These are phyloP conservation scores for Phytophthora ramorum DNA, from an alignment of 352 stramenopile genomes.

Conservation along the genomic window DNA sequence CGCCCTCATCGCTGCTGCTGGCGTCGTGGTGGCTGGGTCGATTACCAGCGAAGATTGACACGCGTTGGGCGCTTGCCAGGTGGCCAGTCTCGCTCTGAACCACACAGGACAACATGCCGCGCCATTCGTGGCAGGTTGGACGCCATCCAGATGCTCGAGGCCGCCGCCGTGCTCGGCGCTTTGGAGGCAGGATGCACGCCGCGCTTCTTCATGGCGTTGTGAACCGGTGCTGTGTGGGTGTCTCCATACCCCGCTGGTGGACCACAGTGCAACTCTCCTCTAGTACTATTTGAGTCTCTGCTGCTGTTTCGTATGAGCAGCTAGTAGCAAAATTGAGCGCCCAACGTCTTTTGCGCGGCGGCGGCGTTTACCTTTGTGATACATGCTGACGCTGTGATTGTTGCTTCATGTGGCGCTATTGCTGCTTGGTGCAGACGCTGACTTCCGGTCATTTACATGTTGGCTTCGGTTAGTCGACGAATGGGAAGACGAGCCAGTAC, in stretches of 20 bases:
- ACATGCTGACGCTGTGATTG: too few relatives aligned
- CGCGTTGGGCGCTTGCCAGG: neutral
- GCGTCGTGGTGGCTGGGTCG: too few relatives aligned
- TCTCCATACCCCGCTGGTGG: conserved; percentile 2
- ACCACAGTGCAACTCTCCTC: conserved; percentile 6
- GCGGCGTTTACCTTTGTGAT: neutral
- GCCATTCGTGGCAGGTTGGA: conserved; percentile 21
- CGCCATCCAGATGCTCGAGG: conserved; percentile 11
- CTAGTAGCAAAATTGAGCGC: neutral
- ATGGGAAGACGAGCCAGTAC: conserved; percentile 18
- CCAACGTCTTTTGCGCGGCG: neutral
- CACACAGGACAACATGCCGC: conserved; percentile 1
- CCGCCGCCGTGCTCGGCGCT: neutral
- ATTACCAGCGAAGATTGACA: conserved; percentile 1
- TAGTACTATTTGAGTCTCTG: conserved; percentile 2
- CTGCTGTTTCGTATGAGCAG: neutral
- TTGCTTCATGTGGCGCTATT: neutral
- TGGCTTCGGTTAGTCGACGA: conserved; percentile 24
- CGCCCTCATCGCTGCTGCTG: too few relatives aligned
- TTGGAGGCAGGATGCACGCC: neutral
- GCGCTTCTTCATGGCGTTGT: conserved; percentile 9
- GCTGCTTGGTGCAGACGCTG: conserved; percentile 6
- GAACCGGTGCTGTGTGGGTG: neutral
- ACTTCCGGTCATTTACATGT: neutral
- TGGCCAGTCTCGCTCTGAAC: conserved; percentile 1